Conservation (phyloP, 2,329 filamentous ascomycete species). For the Exophiala oligosperma region DNA sequence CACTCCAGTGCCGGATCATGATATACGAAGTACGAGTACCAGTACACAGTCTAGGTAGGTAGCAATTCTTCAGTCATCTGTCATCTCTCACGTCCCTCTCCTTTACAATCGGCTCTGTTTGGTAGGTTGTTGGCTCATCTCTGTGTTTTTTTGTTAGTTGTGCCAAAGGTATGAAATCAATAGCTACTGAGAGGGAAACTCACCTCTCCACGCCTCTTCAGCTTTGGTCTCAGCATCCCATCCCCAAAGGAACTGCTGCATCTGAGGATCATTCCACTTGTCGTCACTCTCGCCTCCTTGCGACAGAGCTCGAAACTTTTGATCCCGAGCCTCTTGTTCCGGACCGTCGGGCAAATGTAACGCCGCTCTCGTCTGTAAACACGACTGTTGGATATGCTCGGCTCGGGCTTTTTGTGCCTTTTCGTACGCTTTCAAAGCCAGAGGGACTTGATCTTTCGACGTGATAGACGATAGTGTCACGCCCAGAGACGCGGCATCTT, state of each 20-base stretch:
- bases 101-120: slow-evolving; percentile 11
- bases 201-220: slow-evolving; percentile 43
- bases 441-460: slow-evolving; percentile 46
- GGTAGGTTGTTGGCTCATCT: neutral
- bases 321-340: slow-evolving; percentile 33
- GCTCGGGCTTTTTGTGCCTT: slow-evolving; percentile 25
- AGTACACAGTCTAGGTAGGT: no score
- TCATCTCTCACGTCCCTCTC: neutral
- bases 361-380: slow-evolving; percentile 32
- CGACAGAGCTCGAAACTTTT: slow-evolving; percentile 55
- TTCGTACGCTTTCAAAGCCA: slow-evolving; percentile 48
- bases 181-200: neutral
- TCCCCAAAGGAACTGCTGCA: slow-evolving; percentile 65
- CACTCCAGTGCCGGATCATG: no score
- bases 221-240: slow-evolving; percentile 61
- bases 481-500: slow-evolving; percentile 44
- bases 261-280: slow-evolving; percentile 70
- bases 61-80: neutral
- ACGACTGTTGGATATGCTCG: slow-evolving; percentile 47
- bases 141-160: neutral
- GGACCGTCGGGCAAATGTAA: slow-evolving; percentile 34
- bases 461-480: slow-evolving; percentile 25
- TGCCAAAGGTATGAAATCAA: neutral
- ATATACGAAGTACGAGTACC: no score
- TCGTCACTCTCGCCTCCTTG: slow-evolving; percentile 52